These are phyloP conservation scores for Penicillium flavigenum DNA, from an alignment of 495 filamentous ascomycete genomes.

Conservation along the genomic window DNA sequence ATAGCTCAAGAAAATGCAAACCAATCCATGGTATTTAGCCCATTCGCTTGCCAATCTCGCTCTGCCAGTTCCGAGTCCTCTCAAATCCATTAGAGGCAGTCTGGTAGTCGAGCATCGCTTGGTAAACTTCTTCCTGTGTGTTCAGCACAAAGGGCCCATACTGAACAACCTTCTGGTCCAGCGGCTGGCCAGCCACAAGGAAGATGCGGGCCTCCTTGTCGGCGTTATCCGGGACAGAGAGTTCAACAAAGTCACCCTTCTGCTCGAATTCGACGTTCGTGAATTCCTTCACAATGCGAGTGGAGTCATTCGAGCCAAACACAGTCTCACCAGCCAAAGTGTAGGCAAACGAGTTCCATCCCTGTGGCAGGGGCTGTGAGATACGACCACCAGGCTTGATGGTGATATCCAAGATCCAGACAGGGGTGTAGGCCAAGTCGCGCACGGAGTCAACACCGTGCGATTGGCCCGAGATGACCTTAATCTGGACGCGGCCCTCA, in stretches of 20 bases:
- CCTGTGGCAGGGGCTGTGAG: constrained; percentile 68
- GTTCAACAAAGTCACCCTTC: constrained; percentile 69
- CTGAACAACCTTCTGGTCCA: constrained; percentile 92
- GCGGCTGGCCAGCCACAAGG: constrained; percentile 77
- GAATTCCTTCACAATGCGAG: constrained; percentile 62
- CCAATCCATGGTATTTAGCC: constrained; percentile 18
- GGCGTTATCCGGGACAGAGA: constrained; percentile 66
- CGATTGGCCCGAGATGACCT: constrained; percentile 83
- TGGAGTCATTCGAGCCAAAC: constrained; percentile 61
- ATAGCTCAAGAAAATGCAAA: constrained; percentile 8
- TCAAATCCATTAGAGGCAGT: constrained; percentile 87
- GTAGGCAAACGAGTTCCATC: constrained; percentile 93
- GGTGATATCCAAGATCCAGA: constrained; percentile 89
- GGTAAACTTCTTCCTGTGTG: constrained; percentile 78
- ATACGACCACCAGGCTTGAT: constrained; percentile 76
- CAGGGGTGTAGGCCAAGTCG: constrained; percentile 91
- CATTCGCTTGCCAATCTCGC: constrained; percentile 92
- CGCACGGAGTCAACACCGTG: constrained; percentile 83
- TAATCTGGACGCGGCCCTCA: constrained; percentile 70
- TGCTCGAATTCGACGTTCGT: constrained; percentile 91
- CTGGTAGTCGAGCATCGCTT: constrained; percentile 89
- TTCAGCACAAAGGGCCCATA: constrained; percentile 94
- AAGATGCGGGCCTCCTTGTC: constrained; percentile 68
- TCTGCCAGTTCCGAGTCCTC: constrained; percentile 76
- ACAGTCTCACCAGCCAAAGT: constrained; percentile 66